Evolutionary conservation across 257 asterid genomes (phyloP).

Genomic region (Solanum arcanum): DNA sequence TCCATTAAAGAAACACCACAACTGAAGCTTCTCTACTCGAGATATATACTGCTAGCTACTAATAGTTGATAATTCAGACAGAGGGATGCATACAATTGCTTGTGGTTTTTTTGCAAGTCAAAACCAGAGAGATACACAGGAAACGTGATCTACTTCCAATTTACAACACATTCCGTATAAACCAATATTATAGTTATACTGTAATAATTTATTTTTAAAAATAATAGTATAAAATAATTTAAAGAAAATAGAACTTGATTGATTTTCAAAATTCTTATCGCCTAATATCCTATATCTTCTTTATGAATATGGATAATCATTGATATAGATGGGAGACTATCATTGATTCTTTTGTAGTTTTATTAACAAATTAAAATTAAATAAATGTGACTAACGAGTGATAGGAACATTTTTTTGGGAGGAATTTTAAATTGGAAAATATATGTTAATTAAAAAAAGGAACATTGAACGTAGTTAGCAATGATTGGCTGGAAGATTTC

Average conservation of each 20-base stretch:
- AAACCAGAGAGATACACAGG: background rate
- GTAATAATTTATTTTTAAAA: no score
- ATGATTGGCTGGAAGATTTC: no score
- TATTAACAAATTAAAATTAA: background rate
- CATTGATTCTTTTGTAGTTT: background rate
- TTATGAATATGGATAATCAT: background rate
- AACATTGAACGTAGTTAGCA: no score
- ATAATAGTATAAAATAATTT: no score
- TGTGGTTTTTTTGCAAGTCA: background rate
- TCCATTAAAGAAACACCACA: conserved; percentile 6
- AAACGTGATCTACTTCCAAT: background rate
- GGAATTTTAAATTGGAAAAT: background rate
- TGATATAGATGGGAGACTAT: background rate
- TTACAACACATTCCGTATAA: background rate
- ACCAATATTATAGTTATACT: no score
- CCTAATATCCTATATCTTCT: background rate
- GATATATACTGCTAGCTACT: background rate
- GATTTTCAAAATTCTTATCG: background rate
- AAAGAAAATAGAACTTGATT: no score
- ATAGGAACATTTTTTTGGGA: background rate
- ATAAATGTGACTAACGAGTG: background rate
- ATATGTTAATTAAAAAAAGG: background rate
- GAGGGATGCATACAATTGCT: background rate
- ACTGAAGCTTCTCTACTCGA: background rate
- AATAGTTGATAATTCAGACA: background rate